These are phyloP conservation scores for Eurotiales sp. DNA, from an alignment of 2,329 filamentous ascomycete genomes.

Conservation along the genomic window DNA sequence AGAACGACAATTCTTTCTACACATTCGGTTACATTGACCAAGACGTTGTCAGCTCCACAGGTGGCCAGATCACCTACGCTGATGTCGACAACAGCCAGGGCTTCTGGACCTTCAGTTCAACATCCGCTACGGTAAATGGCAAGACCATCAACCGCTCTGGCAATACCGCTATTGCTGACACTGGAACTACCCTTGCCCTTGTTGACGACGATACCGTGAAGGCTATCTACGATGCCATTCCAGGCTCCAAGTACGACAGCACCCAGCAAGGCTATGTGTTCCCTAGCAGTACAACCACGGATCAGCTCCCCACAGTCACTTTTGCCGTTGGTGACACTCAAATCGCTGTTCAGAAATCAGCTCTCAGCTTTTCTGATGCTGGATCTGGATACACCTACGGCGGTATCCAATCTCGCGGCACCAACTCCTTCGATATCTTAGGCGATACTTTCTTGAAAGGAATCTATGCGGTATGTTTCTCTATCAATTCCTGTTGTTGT, in stretches of 20 bases:
- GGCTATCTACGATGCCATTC: constrained; percentile 62
- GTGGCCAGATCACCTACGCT: constrained; percentile 56
- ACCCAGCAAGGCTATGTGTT: constrained; percentile 62
- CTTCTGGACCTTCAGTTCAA: constrained; percentile 65
- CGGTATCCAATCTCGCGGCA: constrained; percentile 61
- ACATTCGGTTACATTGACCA: constrained; percentile 71
- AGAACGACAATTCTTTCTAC: constrained; percentile 57
- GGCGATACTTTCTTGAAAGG: constrained; percentile 63
- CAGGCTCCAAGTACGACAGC: constrained; percentile 55
- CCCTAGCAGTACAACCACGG: constrained; percentile 50
- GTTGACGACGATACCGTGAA: constrained; percentile 60
- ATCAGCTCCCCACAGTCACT: constrained; percentile 57
- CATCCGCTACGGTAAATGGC: constrained; percentile 56
- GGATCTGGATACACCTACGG: constrained; percentile 58
- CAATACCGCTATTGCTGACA: constrained; percentile 68
- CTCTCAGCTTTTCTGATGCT: constrained; percentile 56
- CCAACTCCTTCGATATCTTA: constrained; percentile 58
- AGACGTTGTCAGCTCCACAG: constrained; percentile 53
- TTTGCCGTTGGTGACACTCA: constrained; percentile 61
- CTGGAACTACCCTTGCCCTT: constrained; percentile 65
- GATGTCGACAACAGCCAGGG: constrained; percentile 61
- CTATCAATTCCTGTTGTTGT: not conserved
- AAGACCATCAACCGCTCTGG: constrained; percentile 47
- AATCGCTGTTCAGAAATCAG: constrained; percentile 60
- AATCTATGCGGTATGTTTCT: constrained; percentile 56